phyloP scores from a whole-genome alignment of 495 filamentous ascomycete species.

The Opeltia flavorubescens region DNA sequence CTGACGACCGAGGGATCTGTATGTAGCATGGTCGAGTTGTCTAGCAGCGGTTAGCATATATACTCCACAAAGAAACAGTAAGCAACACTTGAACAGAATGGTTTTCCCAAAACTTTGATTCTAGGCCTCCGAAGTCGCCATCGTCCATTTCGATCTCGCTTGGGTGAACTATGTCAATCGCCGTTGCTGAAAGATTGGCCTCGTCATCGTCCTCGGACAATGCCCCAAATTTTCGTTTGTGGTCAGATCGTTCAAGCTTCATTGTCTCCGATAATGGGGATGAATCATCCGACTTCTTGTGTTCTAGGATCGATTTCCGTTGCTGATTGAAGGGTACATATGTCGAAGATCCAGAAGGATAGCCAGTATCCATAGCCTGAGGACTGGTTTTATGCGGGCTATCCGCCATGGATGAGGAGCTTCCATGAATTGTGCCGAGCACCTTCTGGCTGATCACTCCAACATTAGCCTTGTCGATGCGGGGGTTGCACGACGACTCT shows the following conservation, averaged over 20 bases:
- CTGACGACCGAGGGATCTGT: no score
- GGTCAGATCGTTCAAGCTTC: not conserved
- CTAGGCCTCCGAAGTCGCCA: not conserved
- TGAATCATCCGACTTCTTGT: not conserved
- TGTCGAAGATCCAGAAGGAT: no score
- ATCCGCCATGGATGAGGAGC: no score
- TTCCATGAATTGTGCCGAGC: no score
- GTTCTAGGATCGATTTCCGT: not conserved
- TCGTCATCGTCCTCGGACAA: not conserved
- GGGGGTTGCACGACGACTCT: not conserved
- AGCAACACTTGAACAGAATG: not conserved
- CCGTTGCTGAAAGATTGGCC: not conserved
- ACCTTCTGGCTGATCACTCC: no score
- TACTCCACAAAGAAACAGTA: not conserved
- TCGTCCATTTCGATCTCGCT: not conserved
- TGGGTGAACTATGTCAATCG: not conserved
- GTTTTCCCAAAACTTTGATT: not conserved
- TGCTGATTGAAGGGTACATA: no score
- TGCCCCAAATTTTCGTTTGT: not conserved
- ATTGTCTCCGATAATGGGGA: not conserved
- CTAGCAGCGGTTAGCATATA: no score
- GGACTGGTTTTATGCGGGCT: no score
- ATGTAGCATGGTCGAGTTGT: no score
- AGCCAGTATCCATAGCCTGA: no score
- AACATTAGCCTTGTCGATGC: no score